phyloP scores from a whole-genome alignment of 495 filamentous ascomycete genomes.

The Penicillium bovifimosum region DNA sequence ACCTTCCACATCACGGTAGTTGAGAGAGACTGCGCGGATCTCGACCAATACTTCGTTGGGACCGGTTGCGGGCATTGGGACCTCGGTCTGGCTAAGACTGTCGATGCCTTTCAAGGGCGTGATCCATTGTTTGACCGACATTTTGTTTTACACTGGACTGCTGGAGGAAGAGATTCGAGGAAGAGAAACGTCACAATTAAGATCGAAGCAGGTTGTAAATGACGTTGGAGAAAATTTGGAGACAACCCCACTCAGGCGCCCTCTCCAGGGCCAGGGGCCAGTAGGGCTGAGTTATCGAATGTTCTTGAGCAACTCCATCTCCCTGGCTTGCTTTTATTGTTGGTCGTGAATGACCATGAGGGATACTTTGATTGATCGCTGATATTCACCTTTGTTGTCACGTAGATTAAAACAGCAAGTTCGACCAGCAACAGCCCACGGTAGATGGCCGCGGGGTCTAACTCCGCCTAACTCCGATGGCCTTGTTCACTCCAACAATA shows the following conservation, averaged over 20 bases:
- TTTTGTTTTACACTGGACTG: neutral
- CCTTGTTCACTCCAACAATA: neutral
- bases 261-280: neutral
- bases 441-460: neutral
- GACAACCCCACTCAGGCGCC: neutral
- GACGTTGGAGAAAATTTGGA: slow-evolving; percentile 11
- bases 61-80: slow-evolving; percentile 37
- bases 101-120: slow-evolving; percentile 47
- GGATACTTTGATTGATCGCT: neutral
- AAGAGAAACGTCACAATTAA: neutral
- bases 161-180: neutral
- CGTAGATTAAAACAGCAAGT: neutral
- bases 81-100: slow-evolving; percentile 37
- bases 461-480: slow-evolving; percentile 18
- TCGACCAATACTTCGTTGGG: slow-evolving; percentile 52
- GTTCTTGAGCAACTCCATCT: neutral
- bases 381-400: neutral
- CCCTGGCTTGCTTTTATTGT: neutral
- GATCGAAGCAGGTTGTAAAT: neutral
- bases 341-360: neutral
- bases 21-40: slow-evolving; percentile 50
- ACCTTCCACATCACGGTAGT: slow-evolving; percentile 59
- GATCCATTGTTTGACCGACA: slow-evolving; percentile 41
- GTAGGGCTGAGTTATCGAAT: neutral
- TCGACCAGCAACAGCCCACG: neutral